phyloP scores from a whole-genome alignment of 2,329 filamentous ascomycete genomes.

The Claviceps purpurea region DNA sequence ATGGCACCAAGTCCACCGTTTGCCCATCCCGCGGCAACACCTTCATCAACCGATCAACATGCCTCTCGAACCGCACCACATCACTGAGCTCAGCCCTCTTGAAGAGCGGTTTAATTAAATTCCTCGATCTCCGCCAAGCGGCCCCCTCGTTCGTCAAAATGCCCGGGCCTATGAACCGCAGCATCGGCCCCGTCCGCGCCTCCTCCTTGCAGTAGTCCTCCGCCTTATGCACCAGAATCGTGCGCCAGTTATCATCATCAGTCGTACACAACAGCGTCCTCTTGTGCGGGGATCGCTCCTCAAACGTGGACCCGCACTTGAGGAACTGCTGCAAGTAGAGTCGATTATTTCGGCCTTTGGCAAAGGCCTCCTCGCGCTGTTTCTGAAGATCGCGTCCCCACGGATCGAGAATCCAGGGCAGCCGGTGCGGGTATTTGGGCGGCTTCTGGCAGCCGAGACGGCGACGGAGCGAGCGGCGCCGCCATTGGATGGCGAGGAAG shows the following conservation, averaged over 20 bases:
- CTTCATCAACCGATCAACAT: conserved; percentile 1
- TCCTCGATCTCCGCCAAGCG: background rate
- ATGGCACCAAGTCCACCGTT: conserved; percentile 1
- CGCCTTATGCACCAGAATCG: background rate
- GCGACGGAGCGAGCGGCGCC: background rate
- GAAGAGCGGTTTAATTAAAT: conserved; percentile 1
- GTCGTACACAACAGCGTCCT: conserved; percentile 1
- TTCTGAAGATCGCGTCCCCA: conserved; percentile 1
- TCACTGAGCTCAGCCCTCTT: conserved; percentile 2
- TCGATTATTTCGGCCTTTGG: background rate
- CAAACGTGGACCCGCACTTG: conserved; percentile 1
- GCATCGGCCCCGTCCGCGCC: background rate
- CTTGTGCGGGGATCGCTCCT: background rate
- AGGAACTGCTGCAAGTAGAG: background rate
- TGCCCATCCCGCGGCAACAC: background rate
- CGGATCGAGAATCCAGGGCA: conserved; percentile 3
- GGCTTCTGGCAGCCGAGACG: background rate
- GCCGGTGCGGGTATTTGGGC: background rate
- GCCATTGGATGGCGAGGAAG: background rate
- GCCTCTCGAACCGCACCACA: background rate
- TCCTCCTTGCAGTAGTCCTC: conserved; percentile 2
- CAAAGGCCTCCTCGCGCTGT: background rate
- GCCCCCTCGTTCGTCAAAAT: conserved; percentile 2
- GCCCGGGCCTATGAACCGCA: background rate
- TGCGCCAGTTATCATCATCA: conserved; percentile 1